Conservation (phyloP, 2,329 filamentous ascomycete genomes). For the Calonectria pteridis region DNA sequence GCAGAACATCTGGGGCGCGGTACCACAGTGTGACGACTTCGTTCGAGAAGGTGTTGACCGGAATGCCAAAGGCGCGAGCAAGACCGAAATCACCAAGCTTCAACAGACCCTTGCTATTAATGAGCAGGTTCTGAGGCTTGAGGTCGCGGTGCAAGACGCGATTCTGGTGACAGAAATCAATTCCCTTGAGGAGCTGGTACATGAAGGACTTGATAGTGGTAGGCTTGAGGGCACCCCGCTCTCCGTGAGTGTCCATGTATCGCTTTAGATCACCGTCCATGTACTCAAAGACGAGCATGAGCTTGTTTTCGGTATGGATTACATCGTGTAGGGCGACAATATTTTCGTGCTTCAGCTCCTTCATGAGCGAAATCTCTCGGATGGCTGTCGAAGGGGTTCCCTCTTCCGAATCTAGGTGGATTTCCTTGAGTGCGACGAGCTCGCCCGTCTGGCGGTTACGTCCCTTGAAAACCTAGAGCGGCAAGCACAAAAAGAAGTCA, state of each 20-base stretch:
- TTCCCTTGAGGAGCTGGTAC: constrained; percentile 95
- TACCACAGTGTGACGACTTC: constrained; percentile 99
- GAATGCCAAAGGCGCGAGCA: constrained; percentile 94
- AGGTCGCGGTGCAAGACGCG: constrained; percentile 94
- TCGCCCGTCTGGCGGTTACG: constrained; percentile 97
- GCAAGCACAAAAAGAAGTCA: constrained; percentile 21
- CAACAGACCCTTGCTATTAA: constrained; percentile 89
- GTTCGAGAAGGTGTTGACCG: constrained; percentile 98
- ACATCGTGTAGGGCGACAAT: constrained; percentile 98
- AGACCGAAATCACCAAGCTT: constrained; percentile 97
- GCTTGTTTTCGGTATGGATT: constrained; percentile 99
- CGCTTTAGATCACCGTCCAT: constrained; percentile 99
- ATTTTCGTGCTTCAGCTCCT: constrained; percentile 98
- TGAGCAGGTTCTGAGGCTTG: constrained; percentile 96
- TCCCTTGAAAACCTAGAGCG: constrained; percentile 90
- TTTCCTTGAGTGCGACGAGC: constrained; percentile 97
- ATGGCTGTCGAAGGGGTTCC: constrained; percentile 97
- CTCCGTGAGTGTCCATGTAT: constrained; percentile 96
- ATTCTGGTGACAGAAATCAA: constrained; percentile 98
- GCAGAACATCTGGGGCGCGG: constrained; percentile 92
- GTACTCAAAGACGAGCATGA: constrained; percentile 99
- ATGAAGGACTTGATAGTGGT: constrained; percentile 98
- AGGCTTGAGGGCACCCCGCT: constrained; percentile 89
- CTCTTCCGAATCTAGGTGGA: constrained; percentile 98
- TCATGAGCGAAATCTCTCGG: constrained; percentile 98